Evolutionary conservation across 441 rosid species (phyloP).

Genomic region (Populus hybrid): DNA sequence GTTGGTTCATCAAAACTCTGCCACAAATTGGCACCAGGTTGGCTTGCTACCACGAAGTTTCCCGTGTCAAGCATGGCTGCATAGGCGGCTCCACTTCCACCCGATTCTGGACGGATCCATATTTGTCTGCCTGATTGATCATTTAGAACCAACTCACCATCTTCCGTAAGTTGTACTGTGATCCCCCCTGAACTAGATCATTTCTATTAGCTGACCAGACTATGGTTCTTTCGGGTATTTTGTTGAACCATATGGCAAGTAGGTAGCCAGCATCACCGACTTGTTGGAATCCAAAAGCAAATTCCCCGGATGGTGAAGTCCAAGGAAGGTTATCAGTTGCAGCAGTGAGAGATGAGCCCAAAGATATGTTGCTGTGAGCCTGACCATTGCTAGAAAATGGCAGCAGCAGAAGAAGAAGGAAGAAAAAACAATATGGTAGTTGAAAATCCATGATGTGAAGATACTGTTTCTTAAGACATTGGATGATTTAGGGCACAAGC

Average conservation of each 20-base stretch:
- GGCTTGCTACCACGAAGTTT: slow-evolving; percentile 25
- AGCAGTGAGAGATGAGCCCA: too few species aligned
- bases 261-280: slow-evolving; percentile 11
- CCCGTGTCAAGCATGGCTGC: slow-evolving; percentile 3
- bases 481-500: too few species aligned
- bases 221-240: slow-evolving; percentile 16
- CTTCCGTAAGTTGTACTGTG: slow-evolving; percentile 20
- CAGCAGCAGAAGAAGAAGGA: neutral
- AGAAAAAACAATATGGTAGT: neutral
- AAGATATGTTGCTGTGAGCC: neutral
- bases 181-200: slow-evolving; percentile 22
- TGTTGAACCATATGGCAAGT: slow-evolving; percentile 22
- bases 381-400: neutral
- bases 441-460: too few species aligned
- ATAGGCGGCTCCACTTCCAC: neutral
- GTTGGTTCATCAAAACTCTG: neutral
- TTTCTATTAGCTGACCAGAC: slow-evolving; percentile 32
- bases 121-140: slow-evolving; percentile 17
- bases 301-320: slow-evolving; percentile 23
- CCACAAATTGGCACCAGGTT: slow-evolving; percentile 27
- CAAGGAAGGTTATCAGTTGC: too few species aligned
- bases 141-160: slow-evolving; percentile 20
- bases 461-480: too few species aligned
- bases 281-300: slow-evolving; percentile 29
- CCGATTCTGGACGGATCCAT: slow-evolving; percentile 11